Percentiles rank a stretch among this genome's conserved stretches.
Evolutionary conservation across 805 yeast genomes (phyloP).

Genomic region (Blastobotrys chiropterorum): DNA sequence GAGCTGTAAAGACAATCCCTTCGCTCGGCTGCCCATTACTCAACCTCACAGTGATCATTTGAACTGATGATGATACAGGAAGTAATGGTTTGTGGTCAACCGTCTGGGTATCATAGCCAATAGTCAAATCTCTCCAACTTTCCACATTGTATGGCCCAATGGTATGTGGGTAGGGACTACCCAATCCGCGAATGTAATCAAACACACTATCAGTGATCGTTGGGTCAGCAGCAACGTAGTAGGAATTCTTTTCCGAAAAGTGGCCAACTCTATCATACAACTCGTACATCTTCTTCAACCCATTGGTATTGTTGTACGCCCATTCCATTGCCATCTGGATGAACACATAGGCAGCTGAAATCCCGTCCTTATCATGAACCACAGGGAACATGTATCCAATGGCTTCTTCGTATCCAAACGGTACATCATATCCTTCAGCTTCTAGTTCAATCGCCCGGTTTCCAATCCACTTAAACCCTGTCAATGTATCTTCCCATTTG

Average conservation of each 20-base stretch:
- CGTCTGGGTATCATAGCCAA: constrained; percentile 72
- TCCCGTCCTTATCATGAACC: constrained; percentile 90
- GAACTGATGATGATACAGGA: constrained; percentile 67
- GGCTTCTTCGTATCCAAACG: constrained; percentile 94
- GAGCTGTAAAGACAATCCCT: constrained; percentile 65
- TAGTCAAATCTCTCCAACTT: constrained; percentile 78
- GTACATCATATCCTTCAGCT: constrained; percentile 56
- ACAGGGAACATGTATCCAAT: constrained; percentile 86
- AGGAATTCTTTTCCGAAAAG: constrained; percentile 81
- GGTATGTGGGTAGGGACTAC: constrained; percentile 35
- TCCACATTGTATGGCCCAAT: constrained; percentile 55
- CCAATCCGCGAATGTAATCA: constrained; percentile 39
- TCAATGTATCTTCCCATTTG: constrained; percentile 71
- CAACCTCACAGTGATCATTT: constrained; percentile 76
- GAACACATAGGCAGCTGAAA: constrained; percentile 71
- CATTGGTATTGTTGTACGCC: constrained; percentile 35
- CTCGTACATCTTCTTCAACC: constrained; percentile 45
- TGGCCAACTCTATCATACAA: constrained; percentile 68
- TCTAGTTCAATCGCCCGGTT: constrained; percentile 75
- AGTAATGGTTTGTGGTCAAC: constrained; percentile 50
- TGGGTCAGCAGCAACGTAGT: constrained; percentile 60
- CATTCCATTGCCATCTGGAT: constrained; percentile 59
- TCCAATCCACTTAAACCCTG: constrained; percentile 98
- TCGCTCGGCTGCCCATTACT: constrained; percentile 25
- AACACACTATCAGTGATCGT: constrained; percentile 50